Base-by-base conservation (phyloP, 192 early-diverging fungal genomes). In the Lobosporangium transversale region DNA sequence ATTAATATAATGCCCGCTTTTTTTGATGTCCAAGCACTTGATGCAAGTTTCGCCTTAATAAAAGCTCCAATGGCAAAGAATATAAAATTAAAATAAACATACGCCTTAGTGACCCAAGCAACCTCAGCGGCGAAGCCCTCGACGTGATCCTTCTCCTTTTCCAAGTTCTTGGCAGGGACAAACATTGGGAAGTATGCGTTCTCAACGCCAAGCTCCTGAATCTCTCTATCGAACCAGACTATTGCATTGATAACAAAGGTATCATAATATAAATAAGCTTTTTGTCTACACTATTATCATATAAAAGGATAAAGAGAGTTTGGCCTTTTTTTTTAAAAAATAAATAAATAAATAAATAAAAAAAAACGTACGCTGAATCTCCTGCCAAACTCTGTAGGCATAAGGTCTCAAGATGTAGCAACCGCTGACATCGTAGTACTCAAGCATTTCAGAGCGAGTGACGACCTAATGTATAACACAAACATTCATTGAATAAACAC, bases 101-200 rank as follows among this genome's bases (percentile, higher is more conserved):
- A 82, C 80, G 98, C 98, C 71, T 87, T 94, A 26, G 98, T 99
- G 29, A 99, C 98, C 98, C 98, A 99, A 15, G 98, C 98, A n/a
- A 99, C 98, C 80, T 99, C 98, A 30, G 98, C 96, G 45, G 97
- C 94, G 81, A 99, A 99, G 24, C 98, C 98, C 71, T 99, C 98
- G 57, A 99, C 90, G 83, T 99, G 98, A 64, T 98, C 96, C 90
- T 99, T 99, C 79, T 99, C 98, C 62, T 87, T 87, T 67, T 99
- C 91, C 68, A 99, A 86, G 45, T 90, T 90, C 63, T 87, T 82
- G 62, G 84, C 83, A 18, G 95, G 91, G 15, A 99, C 95, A 83
- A 99, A 99, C 97, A 99, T 99, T 53, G 98, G 98, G 89, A 99
- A 99, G 84, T 98, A 99, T 76, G 92, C 91, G 82, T 98, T 94